Evolutionary conservation across 2,329 filamentous ascomycete species (phyloP).

Genomic region (Emmonsiellopsis sp.): DNA sequence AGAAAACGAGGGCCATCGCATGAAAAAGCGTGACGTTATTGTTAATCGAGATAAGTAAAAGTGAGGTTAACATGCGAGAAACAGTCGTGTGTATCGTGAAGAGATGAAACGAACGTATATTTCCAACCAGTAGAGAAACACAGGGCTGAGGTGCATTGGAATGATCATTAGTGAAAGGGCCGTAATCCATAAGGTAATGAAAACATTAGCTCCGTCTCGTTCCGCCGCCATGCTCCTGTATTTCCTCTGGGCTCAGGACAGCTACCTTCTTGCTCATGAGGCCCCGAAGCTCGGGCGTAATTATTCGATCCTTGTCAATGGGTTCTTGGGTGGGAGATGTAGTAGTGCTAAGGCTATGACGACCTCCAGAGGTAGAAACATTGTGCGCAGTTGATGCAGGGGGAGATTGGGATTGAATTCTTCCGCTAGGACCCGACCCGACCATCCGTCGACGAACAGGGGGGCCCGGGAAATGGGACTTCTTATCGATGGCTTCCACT

Average conservation of each 20-base stretch:
- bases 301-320: slow-evolving; percentile 38
- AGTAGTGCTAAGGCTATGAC: background rate
- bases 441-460: slow-evolving; percentile 17
- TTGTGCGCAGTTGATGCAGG: slow-evolving; percentile 5
- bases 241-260: slow-evolving; percentile 36
- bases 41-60: too few relatives aligned
- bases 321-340: slow-evolving; percentile 15
- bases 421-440: background rate
- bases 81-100: too few relatives aligned
- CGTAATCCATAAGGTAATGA: too few relatives aligned
- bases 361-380: background rate
- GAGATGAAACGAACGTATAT: too few relatives aligned
- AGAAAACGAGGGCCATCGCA: too few relatives aligned
- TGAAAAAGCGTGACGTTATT: too few relatives aligned
- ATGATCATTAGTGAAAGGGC: too few relatives aligned
- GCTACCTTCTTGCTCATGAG: slow-evolving; percentile 53
- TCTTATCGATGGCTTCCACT: slow-evolving; percentile 87
- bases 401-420: background rate
- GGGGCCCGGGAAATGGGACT: slow-evolving; percentile 67
- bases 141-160: too few relatives aligned
- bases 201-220: slow-evolving; percentile 7
- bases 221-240: slow-evolving; percentile 38
- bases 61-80: too few relatives aligned
- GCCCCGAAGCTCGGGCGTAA: slow-evolving; percentile 53
- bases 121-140: too few relatives aligned